A percentile compares a stretch with the other conserved stretches of the same genome.
Conservation (phyloP, 495 filamentous ascomycete species). For the Xylaria palmicola region DNA sequence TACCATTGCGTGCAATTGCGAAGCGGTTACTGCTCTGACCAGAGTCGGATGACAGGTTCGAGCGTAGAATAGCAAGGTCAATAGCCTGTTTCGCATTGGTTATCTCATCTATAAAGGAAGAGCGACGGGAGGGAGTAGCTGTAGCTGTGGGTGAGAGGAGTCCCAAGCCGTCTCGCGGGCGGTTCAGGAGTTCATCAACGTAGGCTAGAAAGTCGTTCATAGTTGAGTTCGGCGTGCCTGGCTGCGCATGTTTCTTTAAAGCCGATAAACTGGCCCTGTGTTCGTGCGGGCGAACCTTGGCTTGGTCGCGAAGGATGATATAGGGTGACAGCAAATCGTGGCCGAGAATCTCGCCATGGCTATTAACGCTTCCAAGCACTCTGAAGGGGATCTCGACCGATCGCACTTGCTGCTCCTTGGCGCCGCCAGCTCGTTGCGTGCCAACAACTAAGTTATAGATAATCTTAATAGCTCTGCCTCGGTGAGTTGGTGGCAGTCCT, state of each 20-base stretch:
- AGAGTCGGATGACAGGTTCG: conserved; percentile 60
- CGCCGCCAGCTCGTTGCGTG: conserved; percentile 78
- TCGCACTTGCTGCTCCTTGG: conserved; percentile 77
- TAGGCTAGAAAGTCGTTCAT: conserved; percentile 70
- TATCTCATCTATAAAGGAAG: conserved; percentile 44
- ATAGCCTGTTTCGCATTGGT: conserved; percentile 78
- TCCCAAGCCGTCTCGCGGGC: conserved; percentile 53
- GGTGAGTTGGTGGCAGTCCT: conserved; percentile 85
- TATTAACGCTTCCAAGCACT: conserved; percentile 88
- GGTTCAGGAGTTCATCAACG: conserved; percentile 74
- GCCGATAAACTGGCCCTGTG: conserved; percentile 21
- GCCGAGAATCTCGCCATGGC: conserved; percentile 56
- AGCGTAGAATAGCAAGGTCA: conserved; percentile 80
- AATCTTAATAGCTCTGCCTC: conserved; percentile 92
- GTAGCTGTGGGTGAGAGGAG: conserved; percentile 68
- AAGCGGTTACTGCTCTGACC: conserved; percentile 80
- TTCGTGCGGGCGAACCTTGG: conserved; percentile 57
- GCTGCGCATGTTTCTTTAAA: conserved; percentile 15
- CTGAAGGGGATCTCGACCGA: conserved; percentile 93
- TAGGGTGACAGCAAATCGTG: conserved; percentile 95
- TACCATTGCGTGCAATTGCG: conserved; percentile 87
- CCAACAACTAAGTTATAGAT: conserved; percentile 89
- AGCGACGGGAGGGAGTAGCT: conserved; percentile 52
- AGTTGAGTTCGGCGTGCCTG: conserved; percentile 30
- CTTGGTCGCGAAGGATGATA: conserved; percentile 83